Percentiles rank a stretch among this genome's conserved stretches.
These are phyloP conservation scores for Moricandia arvensis DNA, from an alignment of 345 rosid genomes.

Conservation along the genomic window DNA sequence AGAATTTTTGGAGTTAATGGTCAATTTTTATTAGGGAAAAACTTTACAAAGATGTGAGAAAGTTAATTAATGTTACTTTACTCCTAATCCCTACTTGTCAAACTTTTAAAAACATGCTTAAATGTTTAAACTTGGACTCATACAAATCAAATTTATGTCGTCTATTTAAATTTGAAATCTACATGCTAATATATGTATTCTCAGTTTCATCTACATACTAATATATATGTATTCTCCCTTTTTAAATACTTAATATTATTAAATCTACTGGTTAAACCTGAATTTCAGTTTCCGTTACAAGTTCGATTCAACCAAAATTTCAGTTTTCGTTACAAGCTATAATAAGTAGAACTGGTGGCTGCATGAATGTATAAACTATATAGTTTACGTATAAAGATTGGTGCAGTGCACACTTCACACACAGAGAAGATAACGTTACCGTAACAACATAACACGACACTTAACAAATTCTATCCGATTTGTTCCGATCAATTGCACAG, in stretches of 20 bases:
- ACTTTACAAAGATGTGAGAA: conserved; percentile 5
- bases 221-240: too few species aligned
- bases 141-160: background rate
- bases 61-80: background rate
- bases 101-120: background rate
- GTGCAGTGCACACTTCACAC: conserved; percentile 23
- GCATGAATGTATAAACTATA: background rate
- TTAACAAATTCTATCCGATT: conserved; percentile 43
- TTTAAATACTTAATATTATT: too few species aligned
- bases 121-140: background rate
- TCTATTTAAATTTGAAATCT: background rate
- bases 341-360: conserved; percentile 3
- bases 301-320: too few species aligned
- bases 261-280: too few species aligned
- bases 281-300: too few species aligned
- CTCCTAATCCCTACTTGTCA: background rate
- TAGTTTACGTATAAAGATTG: conserved; percentile 16
- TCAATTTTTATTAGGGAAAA: background rate
- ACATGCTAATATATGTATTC: background rate
- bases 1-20: conserved; percentile 7
- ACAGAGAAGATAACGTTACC: conserved; percentile 17
- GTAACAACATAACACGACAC: conserved; percentile 33
- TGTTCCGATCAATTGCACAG: conserved; percentile 37
- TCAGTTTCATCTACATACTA: too few species aligned
- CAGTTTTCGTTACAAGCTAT: background rate